Percentiles rank a stretch among this genome's conserved stretches.
These are phyloP conservation scores for Rhexocercosporidium sp. DNA, from an alignment of 2,329 filamentous ascomycete species.

Conservation along the genomic window DNA sequence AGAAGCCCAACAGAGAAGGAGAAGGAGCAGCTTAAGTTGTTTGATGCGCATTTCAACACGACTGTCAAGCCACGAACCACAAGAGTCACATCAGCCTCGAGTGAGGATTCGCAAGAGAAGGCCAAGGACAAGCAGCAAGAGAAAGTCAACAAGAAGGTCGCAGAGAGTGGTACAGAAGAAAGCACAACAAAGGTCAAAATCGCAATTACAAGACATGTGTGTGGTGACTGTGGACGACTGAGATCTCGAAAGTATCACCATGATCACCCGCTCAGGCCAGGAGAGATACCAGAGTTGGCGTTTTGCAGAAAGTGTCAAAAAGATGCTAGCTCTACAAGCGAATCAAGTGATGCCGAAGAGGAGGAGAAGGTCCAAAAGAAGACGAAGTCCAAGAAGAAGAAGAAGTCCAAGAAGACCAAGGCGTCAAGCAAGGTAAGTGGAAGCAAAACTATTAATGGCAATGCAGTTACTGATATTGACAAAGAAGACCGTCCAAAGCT, in stretches of 20 bases:
- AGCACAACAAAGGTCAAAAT: conserved; percentile 39
- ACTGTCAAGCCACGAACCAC: neutral
- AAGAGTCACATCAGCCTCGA: conserved; percentile 8
- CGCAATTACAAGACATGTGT: conserved; percentile 47
- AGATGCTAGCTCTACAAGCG: conserved; percentile 35
- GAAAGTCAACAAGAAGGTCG: neutral
- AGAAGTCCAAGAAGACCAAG: neutral
- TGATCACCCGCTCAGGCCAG: conserved; percentile 42
- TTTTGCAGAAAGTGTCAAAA: conserved; percentile 47
- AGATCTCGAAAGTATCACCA: conserved; percentile 49
- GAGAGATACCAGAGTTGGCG: conserved; percentile 42
- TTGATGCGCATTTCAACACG: conserved; percentile 32
- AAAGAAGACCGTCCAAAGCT: conserved; percentile 7
- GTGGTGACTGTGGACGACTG: conserved; percentile 48
- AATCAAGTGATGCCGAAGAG: conserved; percentile 17
- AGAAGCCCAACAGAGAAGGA: conserved; percentile 26
- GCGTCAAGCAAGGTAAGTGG: neutral
- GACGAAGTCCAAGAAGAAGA: conserved; percentile 19
- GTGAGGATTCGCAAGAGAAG: neutral
- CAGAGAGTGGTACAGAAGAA: conserved; percentile 6
- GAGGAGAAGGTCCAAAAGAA: conserved; percentile 25
- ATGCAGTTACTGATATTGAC: neutral
- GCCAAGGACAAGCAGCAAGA: neutral
- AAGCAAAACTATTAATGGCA: neutral
- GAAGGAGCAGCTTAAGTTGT: conserved; percentile 28